phyloP scores from a whole-genome alignment of 2,329 filamentous ascomycete genomes.

The Aspergillus pseudotamarii region DNA sequence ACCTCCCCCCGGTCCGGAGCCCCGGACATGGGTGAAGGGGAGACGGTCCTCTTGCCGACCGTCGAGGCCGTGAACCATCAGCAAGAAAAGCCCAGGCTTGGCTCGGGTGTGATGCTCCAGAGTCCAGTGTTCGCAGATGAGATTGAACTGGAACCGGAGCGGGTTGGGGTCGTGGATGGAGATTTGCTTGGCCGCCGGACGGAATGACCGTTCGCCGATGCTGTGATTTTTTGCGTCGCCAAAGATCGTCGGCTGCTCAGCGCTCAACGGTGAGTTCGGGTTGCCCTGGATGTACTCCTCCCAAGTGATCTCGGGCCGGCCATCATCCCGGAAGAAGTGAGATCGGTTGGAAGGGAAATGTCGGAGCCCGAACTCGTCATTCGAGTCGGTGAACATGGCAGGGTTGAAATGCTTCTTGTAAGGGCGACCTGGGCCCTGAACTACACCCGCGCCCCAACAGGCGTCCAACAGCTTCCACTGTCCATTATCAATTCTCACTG shows the following conservation, averaged over 20 bases:
- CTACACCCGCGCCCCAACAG: constrained; percentile 87
- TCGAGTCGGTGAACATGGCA: constrained; percentile 61
- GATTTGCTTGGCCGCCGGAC: constrained; percentile 64
- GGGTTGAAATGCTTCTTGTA: constrained; percentile 73
- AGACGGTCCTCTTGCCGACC: constrained; percentile 69
- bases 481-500: constrained; percentile 80
- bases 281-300: constrained; percentile 77
- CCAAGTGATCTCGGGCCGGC: constrained; percentile 66
- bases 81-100: constrained; percentile 66
- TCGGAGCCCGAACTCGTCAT: constrained; percentile 77
- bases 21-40: constrained; percentile 60
- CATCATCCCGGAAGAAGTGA: constrained; percentile 76
- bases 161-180: constrained; percentile 58
- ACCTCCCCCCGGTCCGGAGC: constrained; percentile 57
- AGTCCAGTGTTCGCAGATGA: constrained; percentile 81
- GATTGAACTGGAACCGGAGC: constrained; percentile 78
- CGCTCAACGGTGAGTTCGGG: constrained; percentile 47
- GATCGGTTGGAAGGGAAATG: constrained; percentile 74
- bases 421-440: constrained; percentile 55
- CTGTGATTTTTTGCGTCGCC: constrained; percentile 52
- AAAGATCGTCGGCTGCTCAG: constrained; percentile 52
- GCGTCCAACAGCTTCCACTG: constrained; percentile 89
- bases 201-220: constrained; percentile 60
- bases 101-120: constrained; percentile 64
- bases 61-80: constrained; percentile 67